Evolutionary conservation across 208 protist species (phyloP), one percentile per base, ranked within the genome.

Genomic region (Wallacemonas collosoma): DNA sequence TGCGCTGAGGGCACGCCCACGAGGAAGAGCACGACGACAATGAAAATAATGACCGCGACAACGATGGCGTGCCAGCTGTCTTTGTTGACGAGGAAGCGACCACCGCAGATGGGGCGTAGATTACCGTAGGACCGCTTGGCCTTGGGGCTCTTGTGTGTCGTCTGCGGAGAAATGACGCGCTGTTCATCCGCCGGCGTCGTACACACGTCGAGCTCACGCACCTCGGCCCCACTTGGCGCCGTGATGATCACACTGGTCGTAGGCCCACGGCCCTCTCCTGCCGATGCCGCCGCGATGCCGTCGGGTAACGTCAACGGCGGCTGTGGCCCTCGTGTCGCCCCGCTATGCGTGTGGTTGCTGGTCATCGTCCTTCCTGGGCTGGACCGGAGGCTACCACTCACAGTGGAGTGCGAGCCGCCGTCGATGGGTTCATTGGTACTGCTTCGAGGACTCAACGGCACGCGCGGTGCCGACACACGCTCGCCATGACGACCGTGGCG

Each of bases 21-120:
- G n/a, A 81, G 47, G 58, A 91, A 95, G 40, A 92, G 43, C 0
- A 76, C 47, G 2, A 66, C 69, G 12, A 78, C 55, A 35, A 82
- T 17, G 5, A 95, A 40, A 35, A 91, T 73, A 1, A 80, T 53
- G 14, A 76, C 47, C 6, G 63, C 83, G n/a, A 87, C 47, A 48
- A 90, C 72, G 36, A 80, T 14, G 44, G 68, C 62, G 45, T 91
- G 80, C 62, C 73, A 81, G 47, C 77, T 67, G 61, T 95, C 79
- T 2, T 61, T 4, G 8, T 81, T 84, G 41, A 85, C 39, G 35
- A 91, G 60, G 44, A 76, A 88, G 69, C 85, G 86, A n/a, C 84
- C 74, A 17, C 60, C 60, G 17, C 14, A 35, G 41, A 65, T 65
- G 60, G 60, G 60, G 6, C 40, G 36, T 26, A 65, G 5, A 12